Evolutionary conservation across 345 rosid species (phyloP).

Genomic region (rapeseed (Brassica napus)): DNA sequence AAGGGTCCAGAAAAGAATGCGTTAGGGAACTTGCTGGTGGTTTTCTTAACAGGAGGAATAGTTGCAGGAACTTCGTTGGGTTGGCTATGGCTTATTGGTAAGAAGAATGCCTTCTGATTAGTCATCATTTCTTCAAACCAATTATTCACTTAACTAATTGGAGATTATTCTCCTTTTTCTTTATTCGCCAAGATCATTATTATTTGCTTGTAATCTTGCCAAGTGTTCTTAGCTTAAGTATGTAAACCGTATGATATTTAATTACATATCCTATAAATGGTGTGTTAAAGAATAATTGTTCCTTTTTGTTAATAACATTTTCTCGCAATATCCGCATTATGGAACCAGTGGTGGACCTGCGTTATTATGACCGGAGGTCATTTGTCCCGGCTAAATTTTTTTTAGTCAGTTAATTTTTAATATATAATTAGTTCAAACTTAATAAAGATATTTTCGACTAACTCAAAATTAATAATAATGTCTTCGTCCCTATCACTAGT

Average conservation of each 20-base stretch:
- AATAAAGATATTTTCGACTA: too few species aligned
- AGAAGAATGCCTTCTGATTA: slow-evolving; percentile 49
- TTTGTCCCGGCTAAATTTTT: too few species aligned
- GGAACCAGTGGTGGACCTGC: neutral
- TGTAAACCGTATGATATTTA: neutral
- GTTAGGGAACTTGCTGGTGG: slow-evolving; percentile 75
- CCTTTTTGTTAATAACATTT: neutral
- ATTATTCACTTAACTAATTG: neutral
- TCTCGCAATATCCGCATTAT: neutral
- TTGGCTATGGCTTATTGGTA: slow-evolving; percentile 90
- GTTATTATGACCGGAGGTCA: neutral
- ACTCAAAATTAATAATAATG: too few species aligned
- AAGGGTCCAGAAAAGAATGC: slow-evolving; percentile 97
- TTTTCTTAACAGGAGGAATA: slow-evolving; percentile 63
- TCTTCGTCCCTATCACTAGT: too few species aligned
- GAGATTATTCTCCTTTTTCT: neutral
- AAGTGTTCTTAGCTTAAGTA: neutral
- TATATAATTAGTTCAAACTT: too few species aligned
- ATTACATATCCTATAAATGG: neutral
- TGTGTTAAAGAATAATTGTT: neutral
- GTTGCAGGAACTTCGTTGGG: slow-evolving; percentile 76
- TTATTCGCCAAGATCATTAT: neutral
- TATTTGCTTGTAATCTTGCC: neutral
- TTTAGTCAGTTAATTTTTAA: too few species aligned
- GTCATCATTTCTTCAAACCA: neutral